Evolutionary conservation across 768 basidiomycete genomes (phyloP), one percentile per base, ranked within the genome.

Genomic region (Lactifluus piperatus): DNA sequence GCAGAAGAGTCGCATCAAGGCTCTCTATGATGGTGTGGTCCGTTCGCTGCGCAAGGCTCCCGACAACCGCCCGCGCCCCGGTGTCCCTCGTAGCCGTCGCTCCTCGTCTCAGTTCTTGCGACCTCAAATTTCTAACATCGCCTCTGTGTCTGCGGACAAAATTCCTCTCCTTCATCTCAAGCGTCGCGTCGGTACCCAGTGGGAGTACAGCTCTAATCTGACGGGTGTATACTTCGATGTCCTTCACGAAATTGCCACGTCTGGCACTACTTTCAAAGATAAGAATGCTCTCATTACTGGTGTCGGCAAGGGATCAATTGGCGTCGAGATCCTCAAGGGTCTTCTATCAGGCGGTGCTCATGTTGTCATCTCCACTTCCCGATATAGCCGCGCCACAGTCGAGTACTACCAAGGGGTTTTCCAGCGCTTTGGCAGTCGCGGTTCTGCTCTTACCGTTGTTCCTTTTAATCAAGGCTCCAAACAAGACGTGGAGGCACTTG

Each of bases 381-480:
- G 97, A 68, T 98, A 97, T 76, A 94, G 80, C 71, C 92, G 97
- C 62, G 83, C 91, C 56, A 91, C 88, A 13, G 95, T 99, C 61
- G 94, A 97, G 72, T 99, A 94, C 73, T 14, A n/a, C n/a, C n/a
- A n/a, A n/a, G n/a, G n/a, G n/a, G n/a, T n/a, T n/a, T n/a, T n/a
- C n/a, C n/a, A n/a, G n/a, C n/a, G n/a, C n/a, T n/a, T n/a, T n/a
- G n/a, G n/a, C n/a, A n/a, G n/a, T n/a, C n/a, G n/a, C n/a, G n/a
- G n/a, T n/a, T n/a, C n/a, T n/a, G n/a, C n/a, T n/a, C n/a, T n/a
- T n/a, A n/a, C n/a, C n/a, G n/a, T n/a, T n/a, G n/a, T n/a, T n/a
- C n/a, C n/a, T n/a, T 99, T 98, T 83, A 99, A 99, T 69, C 95
- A 98, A 71, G 97, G 90, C 29, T 98, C 97, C 4, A 97, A 93